phyloP scores from a whole-genome alignment of 495 filamentous ascomycete species.

The Neurospora intermedia region DNA sequence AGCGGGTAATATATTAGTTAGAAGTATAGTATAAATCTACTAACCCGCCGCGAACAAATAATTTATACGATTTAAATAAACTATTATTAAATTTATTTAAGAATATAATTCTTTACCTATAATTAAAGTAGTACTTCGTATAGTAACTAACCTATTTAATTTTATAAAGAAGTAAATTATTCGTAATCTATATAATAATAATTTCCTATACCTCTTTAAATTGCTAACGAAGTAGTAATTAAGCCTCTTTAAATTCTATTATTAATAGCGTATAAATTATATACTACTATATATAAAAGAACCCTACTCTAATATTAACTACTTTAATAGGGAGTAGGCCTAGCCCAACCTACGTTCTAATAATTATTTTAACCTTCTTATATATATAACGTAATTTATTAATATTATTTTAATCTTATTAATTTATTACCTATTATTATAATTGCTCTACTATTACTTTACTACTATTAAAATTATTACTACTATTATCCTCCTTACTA shows the following conservation, averaged over 20 bases:
- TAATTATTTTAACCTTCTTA: not conserved
- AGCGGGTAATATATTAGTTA: too few relatives aligned
- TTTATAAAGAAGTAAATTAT: too few relatives aligned
- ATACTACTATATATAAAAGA: too few relatives aligned
- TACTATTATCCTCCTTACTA: not conserved
- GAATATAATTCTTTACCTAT: too few relatives aligned
- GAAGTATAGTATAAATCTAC: too few relatives aligned
- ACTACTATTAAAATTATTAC: not conserved
- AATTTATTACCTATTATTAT: not conserved
- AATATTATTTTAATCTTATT: not conserved
- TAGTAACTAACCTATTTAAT: too few relatives aligned
- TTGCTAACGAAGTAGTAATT: not conserved
- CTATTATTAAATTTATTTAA: too few relatives aligned
- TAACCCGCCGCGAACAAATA: too few relatives aligned
- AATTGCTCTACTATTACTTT: not conserved
- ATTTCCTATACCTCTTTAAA: not conserved
- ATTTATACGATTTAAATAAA: too few relatives aligned
- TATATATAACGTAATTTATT: not conserved
- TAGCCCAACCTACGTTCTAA: not conserved
- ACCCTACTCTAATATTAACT: not conserved
- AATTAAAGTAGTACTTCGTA: too few relatives aligned
- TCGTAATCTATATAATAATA: too few relatives aligned
- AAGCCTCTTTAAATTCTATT: not conserved
- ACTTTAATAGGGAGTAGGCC: not conserved
- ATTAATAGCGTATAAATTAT: not conserved